These are phyloP conservation scores for Solidago caesia DNA, from an alignment of 129 eudicot species.

Conservation along the genomic window DNA sequence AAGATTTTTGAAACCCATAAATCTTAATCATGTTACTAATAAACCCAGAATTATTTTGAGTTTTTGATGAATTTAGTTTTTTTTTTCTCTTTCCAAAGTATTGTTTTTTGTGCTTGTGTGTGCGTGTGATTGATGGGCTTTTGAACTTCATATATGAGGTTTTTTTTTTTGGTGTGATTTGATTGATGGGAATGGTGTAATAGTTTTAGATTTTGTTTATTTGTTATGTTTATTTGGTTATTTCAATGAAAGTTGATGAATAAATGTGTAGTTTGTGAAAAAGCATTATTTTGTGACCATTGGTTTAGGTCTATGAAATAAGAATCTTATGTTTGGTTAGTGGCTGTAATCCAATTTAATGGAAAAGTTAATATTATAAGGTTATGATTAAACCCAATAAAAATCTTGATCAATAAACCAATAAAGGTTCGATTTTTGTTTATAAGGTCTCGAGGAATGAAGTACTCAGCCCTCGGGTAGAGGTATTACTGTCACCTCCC, in stretches of 20 bases:
- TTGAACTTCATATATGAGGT: neutral
- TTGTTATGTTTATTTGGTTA: neutral
- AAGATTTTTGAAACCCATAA: slow-evolving; percentile 22
- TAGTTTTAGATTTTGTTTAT: neutral
- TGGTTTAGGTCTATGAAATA: slow-evolving; percentile 5
- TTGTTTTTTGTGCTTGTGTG: neutral
- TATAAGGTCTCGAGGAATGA: neutral
- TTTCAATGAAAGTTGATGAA: neutral
- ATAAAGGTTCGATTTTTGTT: neutral
- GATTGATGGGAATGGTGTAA: slow-evolving; percentile 1
- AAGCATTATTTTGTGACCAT: neutral
- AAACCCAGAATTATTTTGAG: neutral
- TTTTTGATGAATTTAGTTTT: slow-evolving; percentile 1
- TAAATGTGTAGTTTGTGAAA: slow-evolving; percentile 2
- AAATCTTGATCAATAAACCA: slow-evolving; percentile 12
- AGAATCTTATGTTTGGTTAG: neutral
- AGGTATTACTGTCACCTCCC: too few species aligned
- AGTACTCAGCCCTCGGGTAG: too few species aligned
- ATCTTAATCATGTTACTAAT: neutral
- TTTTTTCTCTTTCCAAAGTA: neutral
- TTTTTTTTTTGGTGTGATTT: slow-evolving; percentile 2
- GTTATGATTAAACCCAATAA: slow-evolving; percentile 4
- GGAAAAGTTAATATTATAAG: neutral
- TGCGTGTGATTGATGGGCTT: neutral
- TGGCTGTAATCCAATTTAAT: slow-evolving; percentile 5